These are phyloP conservation scores for Paecilomyces sp. DNA, from an alignment of 2,329 filamentous ascomycete genomes.

Conservation along the genomic window DNA sequence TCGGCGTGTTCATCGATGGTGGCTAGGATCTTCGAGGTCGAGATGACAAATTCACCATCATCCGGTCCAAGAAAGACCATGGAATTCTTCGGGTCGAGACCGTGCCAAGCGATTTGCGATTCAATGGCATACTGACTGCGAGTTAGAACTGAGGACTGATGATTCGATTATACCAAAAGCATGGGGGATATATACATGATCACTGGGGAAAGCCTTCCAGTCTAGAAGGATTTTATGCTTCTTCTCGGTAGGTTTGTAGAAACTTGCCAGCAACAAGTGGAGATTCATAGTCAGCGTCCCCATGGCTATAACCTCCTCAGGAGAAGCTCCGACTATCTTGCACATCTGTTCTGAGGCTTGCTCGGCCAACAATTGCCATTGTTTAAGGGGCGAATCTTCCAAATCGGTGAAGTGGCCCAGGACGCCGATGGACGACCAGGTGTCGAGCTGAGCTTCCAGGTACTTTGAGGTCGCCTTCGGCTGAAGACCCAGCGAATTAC, in stretches of 20 bases:
- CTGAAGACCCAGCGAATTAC: constrained; percentile 81
- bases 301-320: constrained; percentile 75
- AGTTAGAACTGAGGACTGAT: constrained; percentile 6
- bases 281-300: constrained; percentile 76
- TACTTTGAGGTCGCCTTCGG: constrained; percentile 60
- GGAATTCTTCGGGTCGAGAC: constrained; percentile 55
- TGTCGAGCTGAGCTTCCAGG: constrained; percentile 65
- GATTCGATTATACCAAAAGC: neutral
- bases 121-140: constrained; percentile 64
- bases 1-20: constrained; percentile 67
- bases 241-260: constrained; percentile 62
- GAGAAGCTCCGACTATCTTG: constrained; percentile 63
- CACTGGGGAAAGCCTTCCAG: constrained; percentile 81
- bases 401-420: constrained; percentile 71
- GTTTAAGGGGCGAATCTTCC: constrained; percentile 57
- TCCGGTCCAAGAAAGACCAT: constrained; percentile 68
- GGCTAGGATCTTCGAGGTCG: constrained; percentile 62
- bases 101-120: constrained; percentile 69
- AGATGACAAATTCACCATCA: constrained; percentile 50
- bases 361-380: constrained; percentile 74
- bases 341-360: constrained; percentile 63
- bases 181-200: constrained; percentile 51
- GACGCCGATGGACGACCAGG: constrained; percentile 77
- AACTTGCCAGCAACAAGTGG: constrained; percentile 72
- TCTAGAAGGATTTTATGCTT: constrained; percentile 74